Base-by-base conservation (phyloP, 225 moss, liverwort and hornwort genomes). In the Rhytidiadelphus loreus region DNA sequence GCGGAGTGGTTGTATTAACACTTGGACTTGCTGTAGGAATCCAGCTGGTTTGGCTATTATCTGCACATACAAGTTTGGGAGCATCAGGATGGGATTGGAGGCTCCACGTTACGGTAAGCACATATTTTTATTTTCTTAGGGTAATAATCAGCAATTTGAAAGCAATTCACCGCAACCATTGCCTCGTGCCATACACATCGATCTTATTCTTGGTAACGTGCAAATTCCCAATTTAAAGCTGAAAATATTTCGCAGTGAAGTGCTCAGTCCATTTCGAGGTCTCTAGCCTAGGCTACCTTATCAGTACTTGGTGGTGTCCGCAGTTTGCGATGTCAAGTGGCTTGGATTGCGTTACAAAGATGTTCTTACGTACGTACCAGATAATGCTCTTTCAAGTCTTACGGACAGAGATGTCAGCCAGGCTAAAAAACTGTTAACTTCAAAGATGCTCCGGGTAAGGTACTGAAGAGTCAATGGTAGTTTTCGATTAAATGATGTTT, bases 271-370 rank as follows among this genome's bases (percentile, higher is more conserved):
- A 50, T 85, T 63, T 13, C 61, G 44, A 84, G 55, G 37, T 69
- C 69, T 41, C 39, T 32, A 84, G 58, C 56, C 37, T 19, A 56
- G 62, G 84, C 60, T 39, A 61, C n/a, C 60, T 89, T 61, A 80
- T 81, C 48, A 85, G 53, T 89, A 72, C 86, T 68, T 29, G 28
- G 55, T 85, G 83, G 83, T 86, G 68, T 83, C 72, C 39, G 83
- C 93, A 98, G 96, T 93, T 80, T 98, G 98, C 90, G 96, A 96
- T 92, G 92, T 98, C 76, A 98, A 98, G 91, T 98, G 98, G 98
- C 96, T 96, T 86, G 98, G 98, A 87, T 93, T 98, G 83, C 93
- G 96, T 85, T 88, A 62, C 76, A 82, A 91, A 64, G 98, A 98
- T 87, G 89, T 95, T 76, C 86, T 86, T 87, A 77, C 91, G 39